Evolutionary conservation across 2,329 filamentous ascomycete species (phyloP).

Genomic region (Tolypocladium album): DNA sequence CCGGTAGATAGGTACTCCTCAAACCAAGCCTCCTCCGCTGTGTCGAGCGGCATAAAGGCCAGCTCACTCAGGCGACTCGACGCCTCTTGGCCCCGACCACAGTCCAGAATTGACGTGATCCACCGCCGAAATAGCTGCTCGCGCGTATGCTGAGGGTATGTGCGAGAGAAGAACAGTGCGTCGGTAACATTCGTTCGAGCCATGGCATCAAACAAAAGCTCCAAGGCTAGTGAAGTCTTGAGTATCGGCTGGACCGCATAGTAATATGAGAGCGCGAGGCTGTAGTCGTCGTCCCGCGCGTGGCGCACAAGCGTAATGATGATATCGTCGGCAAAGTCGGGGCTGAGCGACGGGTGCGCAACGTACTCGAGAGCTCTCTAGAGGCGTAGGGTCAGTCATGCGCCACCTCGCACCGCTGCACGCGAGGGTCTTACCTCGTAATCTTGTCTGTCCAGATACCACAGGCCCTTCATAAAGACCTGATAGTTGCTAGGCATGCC

Average conservation of each 20-base stretch:
- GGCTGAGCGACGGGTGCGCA: slow-evolving; percentile 66
- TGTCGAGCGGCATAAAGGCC: slow-evolving; percentile 60
- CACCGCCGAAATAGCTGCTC: slow-evolving; percentile 57
- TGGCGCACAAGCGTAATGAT: slow-evolving; percentile 56
- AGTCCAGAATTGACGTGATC: slow-evolving; percentile 45
- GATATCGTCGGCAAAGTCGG: slow-evolving; percentile 78
- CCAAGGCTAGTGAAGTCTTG: slow-evolving; percentile 49
- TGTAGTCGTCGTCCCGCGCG: slow-evolving; percentile 47
- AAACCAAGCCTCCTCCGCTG: slow-evolving; percentile 64
- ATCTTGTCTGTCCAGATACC: slow-evolving; percentile 64
- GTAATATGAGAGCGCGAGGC: slow-evolving; percentile 67
- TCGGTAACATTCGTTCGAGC: slow-evolving; percentile 57
- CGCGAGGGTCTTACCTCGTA: slow-evolving; percentile 39
- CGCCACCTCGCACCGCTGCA: not conserved
- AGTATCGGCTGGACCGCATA: slow-evolving; percentile 64
- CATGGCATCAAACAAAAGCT: slow-evolving; percentile 59
- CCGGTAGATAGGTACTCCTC: slow-evolving; percentile 55
- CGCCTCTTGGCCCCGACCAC: slow-evolving; percentile 22
- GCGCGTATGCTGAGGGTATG: slow-evolving; percentile 50
- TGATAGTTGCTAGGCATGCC: slow-evolving; percentile 67
- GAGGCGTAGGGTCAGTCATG: not conserved
- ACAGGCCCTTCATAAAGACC: slow-evolving; percentile 72
- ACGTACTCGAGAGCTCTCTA: slow-evolving; percentile 63
- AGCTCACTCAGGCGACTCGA: slow-evolving; percentile 56
- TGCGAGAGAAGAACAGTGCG: slow-evolving; percentile 62